Percentiles rank a stretch among this genome's conserved stretches.
These are phyloP conservation scores for Beta corolliflora DNA, from an alignment of 179 eudicot species.

Conservation along the genomic window DNA sequence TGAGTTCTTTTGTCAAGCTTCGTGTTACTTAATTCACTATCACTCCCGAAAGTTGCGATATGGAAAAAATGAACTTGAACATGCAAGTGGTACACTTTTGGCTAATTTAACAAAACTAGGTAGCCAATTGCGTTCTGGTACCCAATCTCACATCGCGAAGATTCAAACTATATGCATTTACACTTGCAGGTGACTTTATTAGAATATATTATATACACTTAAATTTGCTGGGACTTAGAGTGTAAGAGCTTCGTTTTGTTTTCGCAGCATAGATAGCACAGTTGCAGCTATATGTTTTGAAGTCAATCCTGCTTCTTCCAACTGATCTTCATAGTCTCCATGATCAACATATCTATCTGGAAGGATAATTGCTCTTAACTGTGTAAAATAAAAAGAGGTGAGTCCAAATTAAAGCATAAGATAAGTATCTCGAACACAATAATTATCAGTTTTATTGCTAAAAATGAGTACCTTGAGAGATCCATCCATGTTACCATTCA, in stretches of 20 bases:
- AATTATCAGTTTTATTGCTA: neutral
- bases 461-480: conserved; percentile 54
- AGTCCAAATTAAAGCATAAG: neutral
- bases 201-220: neutral
- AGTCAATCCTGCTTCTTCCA: conserved; percentile 72
- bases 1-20: neutral
- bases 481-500: conserved; percentile 65
- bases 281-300: conserved; percentile 66
- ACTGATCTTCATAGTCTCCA: conserved; percentile 64
- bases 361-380: conserved; percentile 74
- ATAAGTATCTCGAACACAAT: neutral
- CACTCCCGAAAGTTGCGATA: too few relatives aligned
- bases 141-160: too few relatives aligned
- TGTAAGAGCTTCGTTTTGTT: conserved; percentile 44
- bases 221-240: conserved; percentile 2
- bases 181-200: neutral
- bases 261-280: conserved; percentile 58
- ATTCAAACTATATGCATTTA: neutral
- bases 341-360: conserved; percentile 78
- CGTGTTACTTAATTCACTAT: too few relatives aligned
- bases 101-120: too few relatives aligned
- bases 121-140: too few relatives aligned
- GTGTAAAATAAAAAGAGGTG: conserved; percentile 16
- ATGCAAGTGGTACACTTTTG: too few relatives aligned
- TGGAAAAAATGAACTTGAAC: too few relatives aligned